Evolutionary conservation across 1,284 basidiomycete genomes (phyloP), one percentile per base, ranked within the genome.

Genomic region (Cryptococcus sp.): DNA sequence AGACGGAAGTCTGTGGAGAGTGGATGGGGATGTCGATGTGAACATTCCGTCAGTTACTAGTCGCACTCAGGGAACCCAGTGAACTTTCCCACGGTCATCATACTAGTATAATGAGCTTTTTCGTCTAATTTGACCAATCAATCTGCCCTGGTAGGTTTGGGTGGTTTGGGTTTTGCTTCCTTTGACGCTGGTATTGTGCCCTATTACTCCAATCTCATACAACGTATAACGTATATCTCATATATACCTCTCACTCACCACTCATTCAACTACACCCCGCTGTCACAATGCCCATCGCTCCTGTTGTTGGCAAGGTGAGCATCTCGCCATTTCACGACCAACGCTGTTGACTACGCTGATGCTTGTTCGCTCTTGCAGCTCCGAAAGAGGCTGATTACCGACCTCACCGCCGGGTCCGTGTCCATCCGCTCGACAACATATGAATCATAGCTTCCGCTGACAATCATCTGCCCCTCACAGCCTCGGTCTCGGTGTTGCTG

Each of bases 351-450:
- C 30, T 5, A 35, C 30, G 19, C 39, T 51, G 43, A 47, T 38
- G 30, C 19, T 47, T 46, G 43, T 17, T 23, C 22, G n/a, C 17
- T 43, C 10, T 35, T 35, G 45, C 42, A 70, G 69, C 88, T 92
- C 80, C 88, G 90, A 82, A 92, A 91, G 81, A 83, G 85, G 69
- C 85, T 92, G 78, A 89, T 89, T 85, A 84, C 89, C 64, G 90
- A 92, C 76, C 69, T 92, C 66, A 82, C 84, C 55, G 81, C 84
- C 68, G 83, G 85, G 67, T 71, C 47, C 55, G 63, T 61, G 30
- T 47, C 19, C n/a, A 20, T 22, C 17, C 22, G 23, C 48, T 30
- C 15, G 10, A 19, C 49, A 25, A 39, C 40, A 27, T 23, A 30
- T 41, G 38, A 38, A 38, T 7, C 23, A 51, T 39, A 15, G 27